Evolutionary conservation across 148 eudicot genomes (phyloP), one percentile per base, ranked within the genome.

Genomic region (Dysphania ambrosioides): DNA sequence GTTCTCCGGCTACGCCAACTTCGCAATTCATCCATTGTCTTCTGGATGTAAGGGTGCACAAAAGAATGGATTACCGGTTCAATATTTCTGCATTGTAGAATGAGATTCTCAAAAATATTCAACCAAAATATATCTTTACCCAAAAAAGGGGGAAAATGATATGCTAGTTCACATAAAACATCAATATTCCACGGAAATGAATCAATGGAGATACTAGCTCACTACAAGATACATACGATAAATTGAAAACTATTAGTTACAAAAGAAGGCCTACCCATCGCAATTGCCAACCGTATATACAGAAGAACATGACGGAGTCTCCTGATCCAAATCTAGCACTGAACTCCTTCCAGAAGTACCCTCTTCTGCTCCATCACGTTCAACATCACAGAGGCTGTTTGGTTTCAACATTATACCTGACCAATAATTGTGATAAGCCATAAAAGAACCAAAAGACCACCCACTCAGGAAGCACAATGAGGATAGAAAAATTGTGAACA

Each of bases 21-120:
- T 75, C 72, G 86, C 74, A 79, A 78, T 77, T 86, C 87, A 71
- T 73, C 76, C 68, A 89, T 67, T 74, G 80, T 82, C 68, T 82
- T 81, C 73, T 72, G 79, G 64, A 87, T 75, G 70, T 80, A 81
- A 19, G 96, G 94, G 74, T 90, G 93, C 74, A 92, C 77, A 61
- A 79, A 87, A 70, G 88, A 84, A 71, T 77, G 57, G 44, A 82
- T 68, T 60, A 71, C 77, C 24, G 72, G 63, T 64, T 82, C 84
- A 16, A 77, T 53, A 71, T 75, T 82, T 75, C 98, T 94, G 88
- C 79, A 84, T 55, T 42, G 61, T 29, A 73, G 31, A 32, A 69
- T 11, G 40, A 68, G 6, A 24, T 29, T 42, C 53, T 70, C 30
- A 26, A 72, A 19, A 58, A 41, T 23, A 67, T 29, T 75, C 42